These are phyloP conservation scores for Gamarada debralockiae DNA, from an alignment of 495 filamentous ascomycete genomes.

Conservation along the genomic window DNA sequence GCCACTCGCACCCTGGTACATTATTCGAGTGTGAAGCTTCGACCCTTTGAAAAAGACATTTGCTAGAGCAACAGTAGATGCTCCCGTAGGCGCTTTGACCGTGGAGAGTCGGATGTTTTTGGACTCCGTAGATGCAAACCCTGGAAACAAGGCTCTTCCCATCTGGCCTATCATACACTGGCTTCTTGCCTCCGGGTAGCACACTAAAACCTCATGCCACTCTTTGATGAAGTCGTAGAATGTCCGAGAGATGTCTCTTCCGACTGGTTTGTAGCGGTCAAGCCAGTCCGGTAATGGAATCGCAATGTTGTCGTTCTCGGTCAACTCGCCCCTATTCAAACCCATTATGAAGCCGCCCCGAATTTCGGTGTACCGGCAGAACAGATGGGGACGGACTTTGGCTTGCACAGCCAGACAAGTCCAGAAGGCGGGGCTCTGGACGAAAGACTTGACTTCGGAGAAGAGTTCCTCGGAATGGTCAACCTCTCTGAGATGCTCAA, in stretches of 20 bases:
- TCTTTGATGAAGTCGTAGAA: not conserved
- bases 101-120: too few relatives aligned
- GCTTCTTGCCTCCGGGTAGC: not conserved
- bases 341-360: not conserved
- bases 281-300: not conserved
- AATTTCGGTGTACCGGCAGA: not conserved
- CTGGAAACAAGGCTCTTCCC: too few relatives aligned
- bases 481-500: conserved; percentile 18
- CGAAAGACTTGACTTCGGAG: conserved; percentile 16
- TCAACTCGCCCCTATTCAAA: not conserved
- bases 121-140: too few relatives aligned
- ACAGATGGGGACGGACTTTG: not conserved
- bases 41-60: too few relatives aligned
- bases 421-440: conserved; percentile 25
- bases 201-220: not conserved
- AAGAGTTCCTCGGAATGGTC: conserved; percentile 1
- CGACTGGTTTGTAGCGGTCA: not conserved
- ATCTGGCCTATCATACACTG: too few relatives aligned
- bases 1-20: too few relatives aligned
- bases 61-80: too few relatives aligned
- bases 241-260: not conserved
- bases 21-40: too few relatives aligned
- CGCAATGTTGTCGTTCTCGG: not conserved
- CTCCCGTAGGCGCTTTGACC: too few relatives aligned
- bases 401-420: conserved; percentile 26